Evolutionary conservation across 257 asterid genomes (phyloP), one percentile per base, ranked within the genome.

Genomic region (Forsythia suspensa): DNA sequence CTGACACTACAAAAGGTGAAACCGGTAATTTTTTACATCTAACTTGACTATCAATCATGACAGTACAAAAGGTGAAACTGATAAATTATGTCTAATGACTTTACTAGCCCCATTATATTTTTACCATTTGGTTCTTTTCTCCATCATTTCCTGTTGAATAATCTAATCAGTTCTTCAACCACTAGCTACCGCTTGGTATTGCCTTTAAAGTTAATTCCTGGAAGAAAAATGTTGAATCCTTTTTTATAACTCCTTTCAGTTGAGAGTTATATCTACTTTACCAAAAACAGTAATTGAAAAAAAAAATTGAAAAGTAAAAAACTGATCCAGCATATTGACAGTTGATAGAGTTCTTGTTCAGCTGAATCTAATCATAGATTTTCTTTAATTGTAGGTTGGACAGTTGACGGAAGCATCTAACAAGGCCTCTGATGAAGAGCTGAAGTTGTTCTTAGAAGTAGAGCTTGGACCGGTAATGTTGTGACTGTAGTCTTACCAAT

Each of bases 401-500:
- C 79, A 80, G 73, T 66, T 88, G 80, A 85, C 76, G 81, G 87
- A 84, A 80, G 57, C 68, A 70, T 80, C 82, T 24, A 82, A 77
- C 80, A 80, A 82, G 63, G 83, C 73, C 41, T 82, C 73, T 81
- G 82, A 80, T 77, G 85, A 82, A 8, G 91, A 84, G 85, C 83
- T 88, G 87, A 82, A 80, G 80, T 77, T 88, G 73, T 88, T 77
- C 85, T 77, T 88, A 74, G 91, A 87, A 83, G 40, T 85, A 40
- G 89, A 88, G 79, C 78, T 80, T 76, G 91, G 88, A 61, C 84
- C 21, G 91, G 91, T 88, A 85, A 85, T 75, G 61, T 6, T 73
- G 68, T 73, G 43, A 40, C 71, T 55, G 59, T 65, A 57, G 70
- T 63, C 70, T 21, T 63, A 20, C 73, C 42, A 59, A 20, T 59